Evolutionary conservation across 2,329 filamentous ascomycete species (phyloP).

Genomic region (Phoma sp.): DNA sequence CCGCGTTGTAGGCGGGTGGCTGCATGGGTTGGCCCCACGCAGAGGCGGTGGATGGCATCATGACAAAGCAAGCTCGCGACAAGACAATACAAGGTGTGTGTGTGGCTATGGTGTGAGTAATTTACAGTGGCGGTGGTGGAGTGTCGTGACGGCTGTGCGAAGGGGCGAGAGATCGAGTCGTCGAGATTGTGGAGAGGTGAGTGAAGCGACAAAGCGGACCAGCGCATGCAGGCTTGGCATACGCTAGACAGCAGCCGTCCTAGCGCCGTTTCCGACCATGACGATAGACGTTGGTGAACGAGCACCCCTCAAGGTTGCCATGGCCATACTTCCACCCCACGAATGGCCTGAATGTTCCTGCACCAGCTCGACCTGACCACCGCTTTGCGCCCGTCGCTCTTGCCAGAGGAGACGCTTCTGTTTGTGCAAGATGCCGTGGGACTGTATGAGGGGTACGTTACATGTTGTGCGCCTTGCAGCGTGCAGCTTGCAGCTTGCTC

Average conservation of each 20-base stretch:
- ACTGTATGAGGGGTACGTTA: conserved; percentile 93
- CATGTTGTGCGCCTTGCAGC: conserved; percentile 9
- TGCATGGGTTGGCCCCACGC: conserved; percentile 35
- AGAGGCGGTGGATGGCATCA: conserved; percentile 40
- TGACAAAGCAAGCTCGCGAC: conserved; percentile 14
- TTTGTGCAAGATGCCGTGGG: conserved; percentile 98
- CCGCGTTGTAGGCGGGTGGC: conserved; percentile 55
- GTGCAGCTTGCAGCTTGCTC: conserved; percentile 11
- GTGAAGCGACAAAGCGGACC: conserved; percentile 30
- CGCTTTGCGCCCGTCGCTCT: conserved; percentile 88
- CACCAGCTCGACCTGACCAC: conserved; percentile 95
- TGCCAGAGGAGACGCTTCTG: conserved; percentile 91
- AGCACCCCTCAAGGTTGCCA: conserved; percentile 17
- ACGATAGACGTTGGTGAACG: conserved; percentile 29
- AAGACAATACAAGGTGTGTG: conserved; percentile 6
- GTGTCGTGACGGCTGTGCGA: conserved; percentile 5
- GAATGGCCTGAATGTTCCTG: conserved; percentile 84
- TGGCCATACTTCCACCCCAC: conserved; percentile 24
- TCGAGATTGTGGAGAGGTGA: conserved; percentile 27
- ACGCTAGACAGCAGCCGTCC: conserved; percentile 10
- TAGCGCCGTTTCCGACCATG: conserved; percentile 26
- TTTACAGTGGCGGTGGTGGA: conserved; percentile 11
- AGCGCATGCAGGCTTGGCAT: conserved; percentile 19
- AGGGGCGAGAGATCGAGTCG: conserved; percentile 6
- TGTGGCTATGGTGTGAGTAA: conserved; percentile 26